Evolutionary conservation across 2,329 filamentous ascomycete species (phyloP).

Genomic region (Lachnellula willkommii): DNA sequence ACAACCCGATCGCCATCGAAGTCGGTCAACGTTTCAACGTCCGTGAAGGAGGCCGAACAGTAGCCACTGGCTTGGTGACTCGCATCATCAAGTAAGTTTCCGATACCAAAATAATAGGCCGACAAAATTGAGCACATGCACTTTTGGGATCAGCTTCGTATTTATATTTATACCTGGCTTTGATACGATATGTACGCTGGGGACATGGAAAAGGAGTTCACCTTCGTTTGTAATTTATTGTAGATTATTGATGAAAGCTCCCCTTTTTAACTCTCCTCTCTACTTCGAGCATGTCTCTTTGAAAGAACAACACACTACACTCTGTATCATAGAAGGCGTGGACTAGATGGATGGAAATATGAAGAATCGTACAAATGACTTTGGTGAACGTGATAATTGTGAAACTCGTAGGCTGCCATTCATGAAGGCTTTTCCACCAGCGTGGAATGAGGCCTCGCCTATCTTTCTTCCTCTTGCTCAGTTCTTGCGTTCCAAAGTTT

Average conservation of each 20-base stretch:
- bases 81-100: constrained; percentile 51
- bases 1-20: constrained; percentile 83
- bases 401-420: background rate
- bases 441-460: background rate
- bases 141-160: constrained; percentile 5
- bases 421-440: background rate
- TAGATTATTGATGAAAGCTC: constrained; percentile 17
- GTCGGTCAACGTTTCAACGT: constrained; percentile 95
- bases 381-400: background rate
- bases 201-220: constrained; percentile 25
- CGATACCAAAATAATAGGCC: constrained; percentile 1
- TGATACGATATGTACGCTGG: constrained; percentile 3
- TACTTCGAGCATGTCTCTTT: constrained; percentile 23
- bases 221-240: constrained; percentile 16
- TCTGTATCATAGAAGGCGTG: constrained; percentile 20
- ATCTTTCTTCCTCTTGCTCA: background rate
- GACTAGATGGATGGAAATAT: constrained; percentile 6
- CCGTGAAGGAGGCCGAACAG: constrained; percentile 89
- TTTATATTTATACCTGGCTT: constrained; percentile 21
- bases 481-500: too few species aligned
- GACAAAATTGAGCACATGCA: background rate
- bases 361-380: constrained; percentile 8
- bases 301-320: background rate
- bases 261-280: constrained; percentile 23
- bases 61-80: constrained; percentile 78